Base-by-base conservation (phyloP, 306 rosid species). In the Trichosanthes truncata region DNA sequence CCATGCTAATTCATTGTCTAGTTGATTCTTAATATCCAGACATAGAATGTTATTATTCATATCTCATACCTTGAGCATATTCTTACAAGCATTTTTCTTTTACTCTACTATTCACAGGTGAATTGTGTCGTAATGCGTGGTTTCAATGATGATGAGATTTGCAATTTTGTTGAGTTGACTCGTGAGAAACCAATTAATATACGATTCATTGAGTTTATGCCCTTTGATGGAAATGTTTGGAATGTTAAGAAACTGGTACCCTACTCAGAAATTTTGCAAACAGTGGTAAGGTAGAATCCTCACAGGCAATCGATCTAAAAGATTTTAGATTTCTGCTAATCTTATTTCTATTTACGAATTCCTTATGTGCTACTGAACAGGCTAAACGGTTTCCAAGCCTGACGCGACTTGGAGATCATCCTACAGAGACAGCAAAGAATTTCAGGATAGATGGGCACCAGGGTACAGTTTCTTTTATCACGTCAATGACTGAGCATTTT, bases 201-300 rank as follows among this genome's bases (percentile, higher is more conserved):
- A 51, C 91, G 97, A n/a, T 94, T 94, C 87, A 94, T 94, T 77
- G 98, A 94, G 86, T 94, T 94, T 89, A 92, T 94, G 98, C 98
- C 98, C 68, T 94, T 94, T 83, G 98, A 94, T 86, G 97, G 98
- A 82, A 94, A 94, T 87, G 97, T 94, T 81, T 94, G 98, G 98
- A 92, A 94, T 78, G 97, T 94, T 81, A 94, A 94, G 88, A 94
- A 92, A 83, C 95, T 94, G 29, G 97, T 94, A 59, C 90, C 97
- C 43, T 94, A 92, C 82, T 72, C 90, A 23, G 98, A 94, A 87
- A 94, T 94, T 91, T 83, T 90, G 87, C 92, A 94, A 89, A 86
- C 74, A 85, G 97, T 92, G 98, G 98, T 94, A 94, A 91, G 95
- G 91, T 91, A 90, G 92, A 94, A 84, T 72, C 88, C 82, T 45